A percentile compares a stretch with the other conserved stretches of the same genome.
phyloP scores from a whole-genome alignment of 768 basidiomycete species.

The Lactifluus volemus region DNA sequence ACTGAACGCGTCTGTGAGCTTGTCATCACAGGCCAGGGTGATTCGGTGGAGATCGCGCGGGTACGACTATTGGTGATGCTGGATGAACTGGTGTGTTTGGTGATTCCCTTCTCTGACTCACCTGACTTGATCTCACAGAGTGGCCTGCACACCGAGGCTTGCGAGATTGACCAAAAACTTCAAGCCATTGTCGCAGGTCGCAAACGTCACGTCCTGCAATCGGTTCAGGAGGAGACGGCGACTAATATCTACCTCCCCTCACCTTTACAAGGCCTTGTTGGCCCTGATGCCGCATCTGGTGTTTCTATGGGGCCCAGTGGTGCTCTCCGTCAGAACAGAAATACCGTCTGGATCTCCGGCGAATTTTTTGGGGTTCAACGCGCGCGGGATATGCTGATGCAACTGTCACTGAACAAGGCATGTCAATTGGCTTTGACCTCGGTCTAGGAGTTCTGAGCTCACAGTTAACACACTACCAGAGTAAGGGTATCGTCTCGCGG shows the following conservation, averaged over 20 bases:
- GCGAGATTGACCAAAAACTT: slow-evolving; percentile 92
- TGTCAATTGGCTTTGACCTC: slow-evolving; percentile 17
- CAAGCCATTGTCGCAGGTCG: slow-evolving; percentile 87
- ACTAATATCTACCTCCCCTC: slow-evolving; percentile 96
- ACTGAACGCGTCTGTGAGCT: slow-evolving; percentile 91
- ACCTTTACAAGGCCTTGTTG: slow-evolving; percentile 77
- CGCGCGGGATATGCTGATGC: slow-evolving; percentile 90
- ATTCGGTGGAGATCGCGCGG: slow-evolving; percentile 86
- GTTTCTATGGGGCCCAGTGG: slow-evolving; percentile 32
- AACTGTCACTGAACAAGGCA: slow-evolving; percentile 82
- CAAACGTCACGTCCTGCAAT: slow-evolving; percentile 78
- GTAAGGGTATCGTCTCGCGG: slow-evolving; percentile 80
- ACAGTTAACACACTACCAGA: slow-evolving; percentile 36
- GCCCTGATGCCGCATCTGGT: slow-evolving; percentile 45
- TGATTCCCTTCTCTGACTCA: background rate
- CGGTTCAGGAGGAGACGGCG: slow-evolving; percentile 93
- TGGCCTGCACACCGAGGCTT: slow-evolving; percentile 82
- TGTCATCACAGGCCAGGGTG: slow-evolving; percentile 80
- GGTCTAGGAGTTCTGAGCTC: background rate
- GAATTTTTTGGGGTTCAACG: slow-evolving; percentile 96
- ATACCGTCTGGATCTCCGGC: slow-evolving; percentile 92
- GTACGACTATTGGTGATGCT: slow-evolving; percentile 88
- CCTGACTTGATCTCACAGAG: slow-evolving; percentile 38
- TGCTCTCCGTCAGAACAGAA: slow-evolving; percentile 47
- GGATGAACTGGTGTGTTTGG: slow-evolving; percentile 75